These are phyloP conservation scores for Trypanosoma caninum DNA, from an alignment of 208 protist species.

Conservation along the genomic window DNA sequence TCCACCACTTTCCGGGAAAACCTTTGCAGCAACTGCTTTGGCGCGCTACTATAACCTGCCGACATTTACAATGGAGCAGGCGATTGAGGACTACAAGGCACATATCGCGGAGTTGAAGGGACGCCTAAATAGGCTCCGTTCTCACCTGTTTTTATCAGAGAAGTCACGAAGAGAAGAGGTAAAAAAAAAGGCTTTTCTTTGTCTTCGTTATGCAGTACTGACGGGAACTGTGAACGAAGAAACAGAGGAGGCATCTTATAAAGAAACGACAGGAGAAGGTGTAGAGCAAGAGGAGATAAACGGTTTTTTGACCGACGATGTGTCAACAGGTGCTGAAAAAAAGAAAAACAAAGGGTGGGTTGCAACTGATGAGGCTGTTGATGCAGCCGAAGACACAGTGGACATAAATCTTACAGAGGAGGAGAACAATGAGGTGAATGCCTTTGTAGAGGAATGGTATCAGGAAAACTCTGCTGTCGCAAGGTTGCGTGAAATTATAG, in stretches of 20 bases:
- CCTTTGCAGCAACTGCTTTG: slow-evolving; percentile 53
- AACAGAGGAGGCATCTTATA: slow-evolving; percentile 14
- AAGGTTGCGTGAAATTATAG: slow-evolving; percentile 46
- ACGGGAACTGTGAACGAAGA: slow-evolving; percentile 12
- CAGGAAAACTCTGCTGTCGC: slow-evolving; percentile 38
- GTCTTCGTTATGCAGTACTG: too few relatives aligned
- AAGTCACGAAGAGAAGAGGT: slow-evolving; percentile 37
- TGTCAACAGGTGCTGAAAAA: neutral
- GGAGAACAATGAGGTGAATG: slow-evolving; percentile 56
- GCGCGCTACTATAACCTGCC: slow-evolving; percentile 79
- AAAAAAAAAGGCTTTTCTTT: slow-evolving; percentile 58
- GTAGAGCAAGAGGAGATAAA: neutral
- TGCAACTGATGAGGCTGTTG: slow-evolving; percentile 7
- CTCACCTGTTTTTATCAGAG: slow-evolving; percentile 34
- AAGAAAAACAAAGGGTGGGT: neutral
- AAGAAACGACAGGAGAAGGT: slow-evolving; percentile 1
- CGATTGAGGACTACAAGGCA: slow-evolving; percentile 68
- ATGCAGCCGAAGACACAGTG: slow-evolving; percentile 22
- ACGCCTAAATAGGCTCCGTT: slow-evolving; percentile 27
- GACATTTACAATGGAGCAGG: slow-evolving; percentile 47
- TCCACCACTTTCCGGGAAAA: slow-evolving; percentile 89
- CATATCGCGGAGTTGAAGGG: slow-evolving; percentile 29
- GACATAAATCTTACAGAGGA: slow-evolving; percentile 46
- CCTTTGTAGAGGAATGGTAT: slow-evolving; percentile 61
- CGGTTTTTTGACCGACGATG: neutral